phyloP scores from a whole-genome alignment of 352 stramenopile species.

The Pseudoperonospora humuli region DNA sequence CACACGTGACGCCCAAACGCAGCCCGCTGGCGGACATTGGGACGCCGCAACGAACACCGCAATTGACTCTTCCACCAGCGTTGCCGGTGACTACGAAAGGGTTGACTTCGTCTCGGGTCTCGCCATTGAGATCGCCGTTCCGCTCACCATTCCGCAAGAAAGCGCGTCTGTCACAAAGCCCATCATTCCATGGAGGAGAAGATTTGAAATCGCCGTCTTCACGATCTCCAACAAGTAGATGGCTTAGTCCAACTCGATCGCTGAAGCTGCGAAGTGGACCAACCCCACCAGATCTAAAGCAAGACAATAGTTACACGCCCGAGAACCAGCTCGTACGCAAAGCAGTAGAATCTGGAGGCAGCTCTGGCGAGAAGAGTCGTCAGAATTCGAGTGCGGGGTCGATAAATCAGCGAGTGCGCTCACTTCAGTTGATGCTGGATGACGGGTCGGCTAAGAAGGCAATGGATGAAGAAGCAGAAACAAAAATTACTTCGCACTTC shows the following conservation, averaged over 20 bases:
- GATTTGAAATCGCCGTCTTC: constrained; percentile 12
- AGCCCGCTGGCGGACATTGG: constrained; percentile 39
- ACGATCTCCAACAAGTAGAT: constrained; percentile 41
- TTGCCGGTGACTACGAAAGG: constrained; percentile 42
- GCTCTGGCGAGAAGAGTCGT: constrained; percentile 14
- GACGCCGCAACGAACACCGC: constrained; percentile 38
- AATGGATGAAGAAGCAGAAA: constrained; percentile 8
- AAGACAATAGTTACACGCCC: constrained; percentile 12
- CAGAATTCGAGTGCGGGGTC: constrained; percentile 22
- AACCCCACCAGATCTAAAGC: constrained; percentile 30
- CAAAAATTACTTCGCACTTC: constrained; percentile 37
- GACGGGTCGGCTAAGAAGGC: constrained; percentile 29
- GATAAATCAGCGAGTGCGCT: constrained; percentile 71
- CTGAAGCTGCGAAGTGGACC: constrained; percentile 27
- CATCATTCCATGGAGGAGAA: constrained; percentile 10
- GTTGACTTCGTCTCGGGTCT: constrained; percentile 22
- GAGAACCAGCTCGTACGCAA: constrained; percentile 12
- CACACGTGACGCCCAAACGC: constrained; percentile 29
- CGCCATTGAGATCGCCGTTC: constrained; percentile 60
- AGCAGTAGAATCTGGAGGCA: constrained; percentile 8
- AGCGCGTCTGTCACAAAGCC: constrained; percentile 27
- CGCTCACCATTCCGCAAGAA: constrained; percentile 76
- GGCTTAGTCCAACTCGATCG: constrained; percentile 52
- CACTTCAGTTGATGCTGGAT: constrained; percentile 69
- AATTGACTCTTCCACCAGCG: constrained; percentile 33